Base-by-base conservation (phyloP, 176 grass and related monocot species). In the Phragmites australis region DNA sequence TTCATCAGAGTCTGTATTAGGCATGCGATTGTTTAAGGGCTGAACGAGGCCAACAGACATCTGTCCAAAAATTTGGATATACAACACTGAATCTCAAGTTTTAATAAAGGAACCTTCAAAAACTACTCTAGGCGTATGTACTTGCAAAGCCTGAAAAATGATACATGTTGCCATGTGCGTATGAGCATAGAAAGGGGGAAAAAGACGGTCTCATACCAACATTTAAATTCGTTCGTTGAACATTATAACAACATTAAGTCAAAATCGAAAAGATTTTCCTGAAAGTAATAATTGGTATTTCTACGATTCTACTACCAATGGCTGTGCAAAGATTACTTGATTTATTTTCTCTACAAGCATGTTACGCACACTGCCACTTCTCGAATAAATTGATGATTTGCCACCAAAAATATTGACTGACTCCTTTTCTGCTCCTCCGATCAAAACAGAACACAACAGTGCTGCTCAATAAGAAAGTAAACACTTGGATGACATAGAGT, bases 371-470 rank as follows among this genome's bases (percentile, higher is more conserved):
- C 19, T 69, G 57, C 26, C 6, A 3, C 49, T 50, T 17, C n/a
- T n/a, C n/a, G n/a, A n/a, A n/a, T n/a, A n/a, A n/a, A n/a, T n/a
- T n/a, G n/a, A n/a, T n/a, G n/a, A n/a, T n/a, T n/a, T n/a, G n/a
- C n/a, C n/a, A n/a, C n/a, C n/a, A n/a, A n/a, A n/a, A n/a, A n/a
- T n/a, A n/a, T n/a, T n/a, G n/a, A n/a, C n/a, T n/a, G n/a, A n/a
- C n/a, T n/a, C n/a, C n/a, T n/a, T n/a, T 87, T 74, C 58, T 73
- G 68, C 17, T 51, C 41, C 41, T 59, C 40, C 51, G 14, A 22
- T 23, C 23, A 32, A 39, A 73, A 21, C 32, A 60, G 44, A 70
- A 54, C 44, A 64, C 9, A 32, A 4, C 3, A 55, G 56, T 14
- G 15, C 4, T 77, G 19, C 18, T 19, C n/a, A 25, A 44, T 29